Base-by-base conservation (phyloP, 257 asterid species). In the Lycium barbarum region DNA sequence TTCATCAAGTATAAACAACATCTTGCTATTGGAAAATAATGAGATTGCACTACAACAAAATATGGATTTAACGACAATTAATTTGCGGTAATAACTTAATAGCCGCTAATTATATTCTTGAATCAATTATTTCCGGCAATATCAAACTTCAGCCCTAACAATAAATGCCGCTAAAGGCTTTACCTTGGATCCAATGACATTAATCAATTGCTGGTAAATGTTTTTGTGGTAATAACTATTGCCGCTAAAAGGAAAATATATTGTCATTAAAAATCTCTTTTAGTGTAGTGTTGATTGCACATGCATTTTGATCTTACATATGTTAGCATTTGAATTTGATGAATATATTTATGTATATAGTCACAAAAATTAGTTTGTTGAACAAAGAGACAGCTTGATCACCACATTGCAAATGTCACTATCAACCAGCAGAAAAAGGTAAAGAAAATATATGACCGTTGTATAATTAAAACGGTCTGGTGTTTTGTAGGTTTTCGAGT, bases 401-500 rank as follows among this genome's bases (percentile, higher is more conserved):
- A 38, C 71, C 49, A 74, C n/a, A 72, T 79, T 53, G 61, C 9
- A 79, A 51, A 26, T 47, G 47, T 43, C 71, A 11, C 58, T 47
- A 22, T 79, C 57, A 85, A 17, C 54, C 15, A 40, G 79, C 35
- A 70, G 79, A 70, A 70, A 70, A 40, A 40, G 79, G 22, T 18
- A 1, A 8, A 61, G 18, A 22, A 81, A 82, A 59, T 74, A 26
- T 26, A 53, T 55, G 87, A 85, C 84, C 65, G 89, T 84, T 87
- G 65, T 7, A 53, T 40, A 40, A 40, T 80, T 87, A 87, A 72
- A 79, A 65, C 51, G 81, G 85, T 62, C 18, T 22, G 11, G 20
- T 83, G 40, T 62, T 71, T 58, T 70, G 72, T 84, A 95, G 98
- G 98, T 95, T 40, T 95, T 95, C 88, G 93, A 92, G 90, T 95